Evolutionary conservation across 176 grass and related monocot species (phyloP), one percentile per base, ranked within the genome.

Genomic region (Zoysia japonica): DNA sequence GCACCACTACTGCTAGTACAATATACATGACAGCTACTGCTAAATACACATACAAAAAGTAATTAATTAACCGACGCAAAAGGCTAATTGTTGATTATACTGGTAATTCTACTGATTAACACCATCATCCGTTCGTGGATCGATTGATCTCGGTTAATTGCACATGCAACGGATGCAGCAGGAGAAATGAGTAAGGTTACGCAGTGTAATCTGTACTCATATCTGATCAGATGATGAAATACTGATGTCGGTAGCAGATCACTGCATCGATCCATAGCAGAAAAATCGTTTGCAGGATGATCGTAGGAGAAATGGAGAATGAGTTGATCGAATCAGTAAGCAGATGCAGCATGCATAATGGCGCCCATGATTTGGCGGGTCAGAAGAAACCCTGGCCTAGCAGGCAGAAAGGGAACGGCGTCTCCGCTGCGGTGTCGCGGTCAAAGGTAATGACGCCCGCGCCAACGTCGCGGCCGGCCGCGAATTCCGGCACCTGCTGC

Each of bases 341-440:
- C 11, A 10, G 9, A 36, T 8, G 9, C 6, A 36, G 19, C 59
- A 61, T 61, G 57, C 57, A 61, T 7, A 61, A 35, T 9, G 57
- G 35, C 5, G 40, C n/a, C 47, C 62, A 51, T 55, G 54, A 76
- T 72, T 79, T 35, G 6, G 1, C 53, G 14, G 48, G 47, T 77
- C 67, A 90, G 67, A 86, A 84, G 83, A 93, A 90, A 77, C 83
- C 68, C 67, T 86, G 62, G 47, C 88, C 92, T 11, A 94, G 88
- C 9, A 91, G 76, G 67, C 83, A 91, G 92, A 94, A 94, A 1
- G 92, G 88, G 68, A 91, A 91, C 37, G 88, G 77, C 12, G 56
- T 75, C 15, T 85, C 83, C 4, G 62, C 68, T 6, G 70, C 14
- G 39, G 75, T 57, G 40, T 79, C 37, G 52, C 54, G 51, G 40